Evolutionary conservation across 179 eudicot genomes (phyloP), one percentile per base, ranked within the genome.

Genomic region (Heliamphora pulchella): DNA sequence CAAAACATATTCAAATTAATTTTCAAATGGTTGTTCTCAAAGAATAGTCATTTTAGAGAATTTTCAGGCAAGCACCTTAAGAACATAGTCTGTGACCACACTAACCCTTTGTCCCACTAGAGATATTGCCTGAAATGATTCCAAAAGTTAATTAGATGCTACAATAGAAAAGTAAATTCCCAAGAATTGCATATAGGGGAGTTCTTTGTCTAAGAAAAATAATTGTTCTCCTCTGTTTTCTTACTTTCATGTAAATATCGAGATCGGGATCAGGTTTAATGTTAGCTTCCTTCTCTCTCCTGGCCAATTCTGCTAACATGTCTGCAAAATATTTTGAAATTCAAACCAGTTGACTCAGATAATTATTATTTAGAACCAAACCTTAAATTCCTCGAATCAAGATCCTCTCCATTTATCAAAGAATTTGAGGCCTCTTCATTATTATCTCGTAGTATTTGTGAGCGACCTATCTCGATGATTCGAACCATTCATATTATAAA

Each of bases 181-280:
- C 71, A 31, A 74, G 46, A n/a, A 61, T 47, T 44, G 54, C 50
- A 43, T 14, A 0, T 0, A 47, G 61, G 11, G 11, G 39, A 72
- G 22, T 71, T 20, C 17, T 72, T 72, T 20, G 43, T 31, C 9
- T 0, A 55, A 31, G 47, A 71, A 71, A 61, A 31, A 15, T 43
- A 69, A 10, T 17, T 71, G 41, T 54, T 71, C 13, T 10, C 44
- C 22, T 46, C 46, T 46, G 17, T 44, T 50, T 3, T 7, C 76
- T 66, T 79, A 81, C 86, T 82, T 86, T 86, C 87, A 86, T 84
- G 80, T 59, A 86, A 3, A 80, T 43, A 80, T 86, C 89, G 8
- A 86, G 50, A 66, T 84, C 89, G 5, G 87, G 79, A 80, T 86
- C 86, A 10, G 88, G 88, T 75, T 81, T 83, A 47, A 83, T 81